phyloP scores from a whole-genome alignment of 139 green algal genomes.

The Marvania coccoides region DNA sequence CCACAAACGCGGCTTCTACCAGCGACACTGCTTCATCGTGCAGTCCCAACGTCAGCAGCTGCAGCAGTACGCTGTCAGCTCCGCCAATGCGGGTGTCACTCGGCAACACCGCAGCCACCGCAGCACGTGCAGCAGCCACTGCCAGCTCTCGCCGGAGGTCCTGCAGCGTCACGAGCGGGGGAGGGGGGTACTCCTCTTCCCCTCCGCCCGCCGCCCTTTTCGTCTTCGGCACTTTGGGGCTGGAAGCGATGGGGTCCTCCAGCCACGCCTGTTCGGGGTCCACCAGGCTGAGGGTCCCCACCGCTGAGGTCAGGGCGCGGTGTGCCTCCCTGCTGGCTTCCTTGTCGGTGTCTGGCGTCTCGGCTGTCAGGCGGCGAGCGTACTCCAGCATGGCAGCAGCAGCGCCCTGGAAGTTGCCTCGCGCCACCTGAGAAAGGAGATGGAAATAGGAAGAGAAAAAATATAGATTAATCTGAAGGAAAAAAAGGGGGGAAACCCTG shows the following conservation, averaged over 20 bases:
- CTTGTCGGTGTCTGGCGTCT: neutral
- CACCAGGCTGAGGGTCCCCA: slow-evolving; percentile 19
- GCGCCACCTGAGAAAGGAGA: too few relatives aligned
- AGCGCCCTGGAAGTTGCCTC: slow-evolving; percentile 18
- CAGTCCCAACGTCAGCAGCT: slow-evolving; percentile 14
- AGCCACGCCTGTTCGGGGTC: slow-evolving; percentile 19
- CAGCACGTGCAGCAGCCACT: neutral
- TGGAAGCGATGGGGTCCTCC: slow-evolving; percentile 10
- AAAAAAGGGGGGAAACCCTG: too few relatives aligned
- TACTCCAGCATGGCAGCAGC: slow-evolving; percentile 26
- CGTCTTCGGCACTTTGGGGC: neutral
- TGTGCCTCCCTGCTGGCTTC: slow-evolving; percentile 1
- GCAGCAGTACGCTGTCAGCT: slow-evolving; percentile 11
- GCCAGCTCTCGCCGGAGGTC: slow-evolving; percentile 19
- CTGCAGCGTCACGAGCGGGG: slow-evolving; percentile 13
- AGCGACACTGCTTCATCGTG: slow-evolving; percentile 23
- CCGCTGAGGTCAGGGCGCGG: slow-evolving; percentile 5
- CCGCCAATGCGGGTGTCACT: neutral
- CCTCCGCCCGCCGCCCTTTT: neutral
- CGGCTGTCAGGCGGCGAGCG: slow-evolving; percentile 13
- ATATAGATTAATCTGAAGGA: too few relatives aligned
- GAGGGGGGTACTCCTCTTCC: neutral
- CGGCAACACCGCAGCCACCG: slow-evolving; percentile 12
- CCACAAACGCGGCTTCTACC: slow-evolving; percentile 6
- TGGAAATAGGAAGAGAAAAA: too few relatives aligned